Evolutionary conservation across 2,329 filamentous ascomycete genomes (phyloP).

Genomic region (Fusarium sp.): DNA sequence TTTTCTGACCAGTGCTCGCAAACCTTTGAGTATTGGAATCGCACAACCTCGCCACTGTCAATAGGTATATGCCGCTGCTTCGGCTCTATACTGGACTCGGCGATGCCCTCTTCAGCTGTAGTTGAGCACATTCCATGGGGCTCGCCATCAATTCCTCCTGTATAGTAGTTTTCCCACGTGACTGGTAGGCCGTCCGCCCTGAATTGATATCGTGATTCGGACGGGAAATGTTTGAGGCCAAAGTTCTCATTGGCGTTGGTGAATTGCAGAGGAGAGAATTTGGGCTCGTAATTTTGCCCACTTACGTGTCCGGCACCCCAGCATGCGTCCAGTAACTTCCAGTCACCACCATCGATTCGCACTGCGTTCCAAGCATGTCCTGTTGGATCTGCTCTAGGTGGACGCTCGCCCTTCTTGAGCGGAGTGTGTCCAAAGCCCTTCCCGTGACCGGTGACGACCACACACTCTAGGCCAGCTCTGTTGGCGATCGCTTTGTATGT

Average conservation of each 20-base stretch:
- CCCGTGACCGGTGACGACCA: constrained; percentile 79
- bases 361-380: constrained; percentile 95
- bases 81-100: constrained; percentile 67
- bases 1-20: constrained; percentile 87
- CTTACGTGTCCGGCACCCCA: constrained; percentile 82
- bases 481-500: constrained; percentile 81
- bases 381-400: constrained; percentile 68
- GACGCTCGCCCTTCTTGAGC: constrained; percentile 67
- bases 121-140: constrained; percentile 57
- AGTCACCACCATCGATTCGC: constrained; percentile 82
- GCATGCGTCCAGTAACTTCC: constrained; percentile 91
- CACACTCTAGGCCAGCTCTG: constrained; percentile 79
- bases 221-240: constrained; percentile 80
- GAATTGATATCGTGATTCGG: constrained; percentile 73
- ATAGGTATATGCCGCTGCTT: constrained; percentile 63
- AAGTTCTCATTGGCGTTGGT: constrained; percentile 78
- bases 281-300: constrained; percentile 67
- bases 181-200: constrained; percentile 73
- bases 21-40: constrained; percentile 81
- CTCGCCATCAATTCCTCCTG: constrained; percentile 63
- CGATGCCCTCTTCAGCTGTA: constrained; percentile 60
- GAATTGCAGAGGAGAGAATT: constrained; percentile 72
- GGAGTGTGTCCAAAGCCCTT: constrained; percentile 82
- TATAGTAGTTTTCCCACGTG: constrained; percentile 84
- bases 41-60: constrained; percentile 62